Evolutionary conservation across 306 rosid species (phyloP).

Genomic region (Sechiopsis laciniata): DNA sequence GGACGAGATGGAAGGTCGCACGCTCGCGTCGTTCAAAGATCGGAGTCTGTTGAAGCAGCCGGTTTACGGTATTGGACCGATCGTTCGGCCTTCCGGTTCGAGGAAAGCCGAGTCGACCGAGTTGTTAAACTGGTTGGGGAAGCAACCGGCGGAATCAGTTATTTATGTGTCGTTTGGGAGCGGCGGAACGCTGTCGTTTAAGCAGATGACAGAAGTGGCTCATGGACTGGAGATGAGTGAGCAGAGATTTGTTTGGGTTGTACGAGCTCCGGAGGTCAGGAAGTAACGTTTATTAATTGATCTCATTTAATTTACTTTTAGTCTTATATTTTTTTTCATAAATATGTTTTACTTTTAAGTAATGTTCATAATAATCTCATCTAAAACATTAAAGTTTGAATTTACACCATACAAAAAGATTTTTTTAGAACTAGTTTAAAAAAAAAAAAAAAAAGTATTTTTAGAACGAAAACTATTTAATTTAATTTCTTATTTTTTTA

Average conservation of each 20-base stretch:
- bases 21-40: constrained; percentile 11
- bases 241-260: constrained; percentile 52
- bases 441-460: no score
- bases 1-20: constrained; percentile 20
- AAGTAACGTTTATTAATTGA: background rate
- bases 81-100: constrained; percentile 4
- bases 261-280: constrained; percentile 30
- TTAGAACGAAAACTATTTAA: no score
- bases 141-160: constrained; percentile 39
- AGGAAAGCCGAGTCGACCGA: background rate
- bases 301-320: no score
- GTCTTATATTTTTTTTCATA: no score
- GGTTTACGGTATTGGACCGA: constrained; percentile 36
- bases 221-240: constrained; percentile 47
- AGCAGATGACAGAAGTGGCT: constrained; percentile 46
- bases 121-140: constrained; percentile 53
- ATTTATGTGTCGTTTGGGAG: constrained; percentile 51
- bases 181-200: constrained; percentile 41
- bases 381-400: no score
- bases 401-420: no score
- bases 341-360: no score
- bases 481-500: no score
- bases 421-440: no score
- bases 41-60: constrained; percentile 15
- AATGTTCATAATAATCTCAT: no score